Percentiles rank a stretch among this genome's conserved stretches.
Conservation (phyloP, 2,329 filamentous ascomycete species). For the Claviceps sp. region DNA sequence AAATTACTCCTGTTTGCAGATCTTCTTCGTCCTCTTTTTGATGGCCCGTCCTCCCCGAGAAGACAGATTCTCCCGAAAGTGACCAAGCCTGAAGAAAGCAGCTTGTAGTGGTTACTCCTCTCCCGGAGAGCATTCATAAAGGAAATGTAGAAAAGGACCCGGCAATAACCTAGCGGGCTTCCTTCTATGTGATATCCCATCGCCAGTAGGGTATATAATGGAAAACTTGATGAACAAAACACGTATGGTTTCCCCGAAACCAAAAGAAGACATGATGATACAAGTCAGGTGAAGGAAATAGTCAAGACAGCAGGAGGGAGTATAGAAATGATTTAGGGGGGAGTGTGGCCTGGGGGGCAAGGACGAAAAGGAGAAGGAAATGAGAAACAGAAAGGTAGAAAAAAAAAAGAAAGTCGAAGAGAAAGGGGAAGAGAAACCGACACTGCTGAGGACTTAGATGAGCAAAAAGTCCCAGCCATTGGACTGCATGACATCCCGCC, state of each 20-base stretch:
- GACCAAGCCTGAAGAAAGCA: too few relatives aligned
- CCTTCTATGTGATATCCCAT: constrained; percentile 22
- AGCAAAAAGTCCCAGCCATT: constrained; percentile 89
- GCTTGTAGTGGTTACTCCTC: too few relatives aligned
- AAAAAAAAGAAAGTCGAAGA: constrained; percentile 12
- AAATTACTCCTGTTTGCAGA: too few relatives aligned
- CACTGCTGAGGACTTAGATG: constrained; percentile 41
- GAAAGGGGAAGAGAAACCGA: constrained; percentile 8
- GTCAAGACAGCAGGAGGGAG: too few relatives aligned
- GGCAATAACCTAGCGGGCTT: constrained; percentile 26
- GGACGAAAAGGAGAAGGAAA: constrained; percentile 10
- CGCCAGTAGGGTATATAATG: constrained; percentile 18
- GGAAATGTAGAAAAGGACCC: constrained; percentile 1
- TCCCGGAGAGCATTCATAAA: neutral
- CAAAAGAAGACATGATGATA: neutral
- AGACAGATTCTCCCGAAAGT: too few relatives aligned
- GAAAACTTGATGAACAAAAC: constrained; percentile 7
- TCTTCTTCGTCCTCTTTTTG: too few relatives aligned
- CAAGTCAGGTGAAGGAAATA: too few relatives aligned
- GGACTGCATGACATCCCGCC: constrained; percentile 85
- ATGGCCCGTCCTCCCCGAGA: too few relatives aligned
- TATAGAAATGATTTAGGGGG: neutral
- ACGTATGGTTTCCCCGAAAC: constrained; percentile 1
- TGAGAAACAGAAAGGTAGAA: neutral
- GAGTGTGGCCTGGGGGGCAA: neutral